A percentile compares a stretch with the other conserved stretches of the same genome.
phyloP scores from a whole-genome alignment of 768 basidiomycete species.

The Leucosporidium yakuticum region DNA sequence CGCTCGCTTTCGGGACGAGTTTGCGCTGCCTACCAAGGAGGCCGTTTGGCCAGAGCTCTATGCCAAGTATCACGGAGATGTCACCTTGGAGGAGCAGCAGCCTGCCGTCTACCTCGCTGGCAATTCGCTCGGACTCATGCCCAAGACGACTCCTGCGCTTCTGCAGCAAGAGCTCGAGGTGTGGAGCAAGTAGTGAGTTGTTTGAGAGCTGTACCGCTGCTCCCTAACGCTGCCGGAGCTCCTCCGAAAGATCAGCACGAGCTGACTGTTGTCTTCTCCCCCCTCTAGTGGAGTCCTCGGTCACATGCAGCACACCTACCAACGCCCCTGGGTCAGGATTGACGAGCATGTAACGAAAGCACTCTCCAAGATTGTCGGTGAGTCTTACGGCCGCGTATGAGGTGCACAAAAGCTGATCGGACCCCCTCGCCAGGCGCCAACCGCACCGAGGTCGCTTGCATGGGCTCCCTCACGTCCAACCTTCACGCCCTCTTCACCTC shows the following conservation, averaged over 20 bases:
- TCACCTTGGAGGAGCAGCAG: neutral
- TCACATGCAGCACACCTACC: slow-evolving; percentile 82
- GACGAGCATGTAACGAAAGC: slow-evolving; percentile 64
- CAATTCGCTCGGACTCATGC: slow-evolving; percentile 82
- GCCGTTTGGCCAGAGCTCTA: slow-evolving; percentile 13
- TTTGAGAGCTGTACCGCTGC: no score
- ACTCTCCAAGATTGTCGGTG: slow-evolving; percentile 77
- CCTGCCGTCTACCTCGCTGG: slow-evolving; percentile 81
- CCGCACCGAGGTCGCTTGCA: slow-evolving; percentile 82
- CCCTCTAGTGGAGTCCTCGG: slow-evolving; percentile 45
- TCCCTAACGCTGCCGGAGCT: no score
- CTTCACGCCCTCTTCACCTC: slow-evolving; percentile 58
- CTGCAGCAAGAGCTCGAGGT: slow-evolving; percentile 74
- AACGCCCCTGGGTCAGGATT: slow-evolving; percentile 73
- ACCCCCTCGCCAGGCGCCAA: slow-evolving; percentile 60
- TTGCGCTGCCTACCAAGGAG: slow-evolving; percentile 14
- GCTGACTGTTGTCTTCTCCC: neutral
- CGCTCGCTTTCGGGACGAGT: slow-evolving; percentile 3
- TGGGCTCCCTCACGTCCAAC: slow-evolving; percentile 91
- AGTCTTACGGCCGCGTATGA: slow-evolving; percentile 37
- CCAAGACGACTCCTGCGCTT: slow-evolving; percentile 64
- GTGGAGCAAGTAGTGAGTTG: slow-evolving; percentile 60
- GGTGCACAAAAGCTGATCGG: neutral
- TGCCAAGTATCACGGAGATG: neutral
- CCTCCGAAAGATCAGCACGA: no score